These are phyloP conservation scores for Kandelia obovata DNA, from an alignment of 345 rosid species.

Conservation along the genomic window DNA sequence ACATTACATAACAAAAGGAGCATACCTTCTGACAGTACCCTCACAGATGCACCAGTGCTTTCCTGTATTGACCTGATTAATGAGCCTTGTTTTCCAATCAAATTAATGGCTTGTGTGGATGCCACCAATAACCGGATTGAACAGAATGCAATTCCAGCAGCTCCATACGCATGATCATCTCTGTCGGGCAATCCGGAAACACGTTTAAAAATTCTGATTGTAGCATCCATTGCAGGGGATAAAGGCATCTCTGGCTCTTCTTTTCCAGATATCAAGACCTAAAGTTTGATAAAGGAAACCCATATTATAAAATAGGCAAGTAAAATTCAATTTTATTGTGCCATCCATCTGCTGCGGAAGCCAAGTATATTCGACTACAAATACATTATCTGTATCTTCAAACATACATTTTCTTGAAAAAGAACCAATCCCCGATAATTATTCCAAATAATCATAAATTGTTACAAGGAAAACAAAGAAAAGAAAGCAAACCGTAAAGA, in stretches of 20 bases:
- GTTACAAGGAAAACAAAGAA: no score
- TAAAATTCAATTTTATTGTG: background rate
- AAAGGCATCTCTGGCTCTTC: constrained; percentile 51
- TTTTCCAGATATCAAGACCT: constrained; percentile 60
- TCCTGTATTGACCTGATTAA: constrained; percentile 81
- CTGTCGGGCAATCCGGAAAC: constrained; percentile 43
- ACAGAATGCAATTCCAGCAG: constrained; percentile 47
- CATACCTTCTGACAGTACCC: constrained; percentile 71
- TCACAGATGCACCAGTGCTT: constrained; percentile 66
- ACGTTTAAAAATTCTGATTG: constrained; percentile 46
- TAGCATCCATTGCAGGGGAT: constrained; percentile 64
- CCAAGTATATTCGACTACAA: no score
- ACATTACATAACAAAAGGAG: background rate
- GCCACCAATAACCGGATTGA: constrained; percentile 73
- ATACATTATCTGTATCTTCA: no score
- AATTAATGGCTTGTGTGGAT: constrained; percentile 75
- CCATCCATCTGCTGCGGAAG: no score
- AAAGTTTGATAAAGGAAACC: background rate
- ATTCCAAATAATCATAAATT: no score
- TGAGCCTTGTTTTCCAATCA: constrained; percentile 92
- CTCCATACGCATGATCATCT: constrained; percentile 23
- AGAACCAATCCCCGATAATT: no score
- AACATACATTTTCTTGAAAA: no score
- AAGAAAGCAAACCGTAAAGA: background rate
- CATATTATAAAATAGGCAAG: background rate